Base-by-base conservation (phyloP, 148 eudicot genomes). In the Pharnaceum exiguum region DNA sequence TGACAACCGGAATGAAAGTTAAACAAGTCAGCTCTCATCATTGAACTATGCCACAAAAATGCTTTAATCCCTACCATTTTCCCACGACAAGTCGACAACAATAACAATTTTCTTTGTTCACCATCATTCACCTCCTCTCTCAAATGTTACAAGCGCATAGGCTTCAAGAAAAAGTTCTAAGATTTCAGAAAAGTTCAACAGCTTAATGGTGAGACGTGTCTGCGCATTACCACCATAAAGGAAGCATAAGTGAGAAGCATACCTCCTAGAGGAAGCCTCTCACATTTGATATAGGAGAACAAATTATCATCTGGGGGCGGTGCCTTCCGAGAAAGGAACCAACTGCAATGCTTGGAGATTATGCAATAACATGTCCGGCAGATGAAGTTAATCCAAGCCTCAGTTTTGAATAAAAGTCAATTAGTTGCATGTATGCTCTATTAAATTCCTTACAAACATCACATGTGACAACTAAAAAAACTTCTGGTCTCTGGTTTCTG, bases 221-320 rank as follows among this genome's bases (percentile, higher is more conserved):
- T 43, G 28, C 11, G 49, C 65, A 37, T 66, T 51, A 12, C 40
- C 58, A 69, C 57, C 56, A 59, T 59, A 47, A 9, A 74, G 51
- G 35, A 68, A 77, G 75, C 82, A 82, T 46, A 68, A 75, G 73
- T 77, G 83, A 82, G 91, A 84, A 84, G 86, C 86, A 75, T 77
- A 84, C 77, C 86, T 82, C 78, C 72, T 48, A 76, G 77, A 84
- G 89, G 85, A 79, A 67, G 71, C 85, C 85, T 84, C 77, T 76
- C 88, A 82, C 70, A 78, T 69, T 76, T 60, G 72, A 85, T 67
- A 62, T 52, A 69, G 73, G 70, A 67, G 60, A 65, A 69, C 62
- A 52, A 45, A 39, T 37, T 45, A 63, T 72, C 68, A 64, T 63
- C 78, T 55, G 70, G 66, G 71, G 65, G 32, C 42, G 63, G 70